Evolutionary conservation across 139 green algal species (phyloP), one percentile per base, ranked within the genome.

Genomic region (Chlamydomonas sphaeroides): DNA sequence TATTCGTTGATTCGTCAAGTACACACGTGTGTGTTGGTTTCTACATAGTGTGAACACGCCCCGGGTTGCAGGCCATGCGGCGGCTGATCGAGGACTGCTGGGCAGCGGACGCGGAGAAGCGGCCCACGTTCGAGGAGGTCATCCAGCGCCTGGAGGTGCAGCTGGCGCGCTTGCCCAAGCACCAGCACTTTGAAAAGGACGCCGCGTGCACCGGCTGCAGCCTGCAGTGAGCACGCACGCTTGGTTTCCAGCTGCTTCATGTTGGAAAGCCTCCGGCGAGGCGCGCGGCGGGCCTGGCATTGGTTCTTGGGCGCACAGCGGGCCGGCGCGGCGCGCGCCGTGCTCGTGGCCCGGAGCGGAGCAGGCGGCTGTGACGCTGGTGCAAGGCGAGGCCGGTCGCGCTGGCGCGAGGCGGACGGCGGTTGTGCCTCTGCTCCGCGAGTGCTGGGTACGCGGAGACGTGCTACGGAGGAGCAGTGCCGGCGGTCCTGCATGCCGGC

Each of bases 11-110:
- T n/a, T n/a, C n/a, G n/a, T n/a, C n/a, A n/a, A n/a, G n/a, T n/a
- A n/a, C n/a, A n/a, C n/a, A n/a, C n/a, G n/a, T n/a, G n/a, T n/a
- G n/a, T n/a, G n/a, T n/a, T n/a, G n/a, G n/a, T n/a, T n/a, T n/a
- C n/a, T n/a, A n/a, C n/a, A n/a, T n/a, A n/a, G n/a, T n/a, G n/a
- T n/a, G n/a, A n/a, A n/a, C n/a, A n/a, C n/a, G n/a, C n/a, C n/a
- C n/a, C n/a, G n/a, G n/a, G n/a, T n/a, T n/a, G 11, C 88, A 90
- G 77, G 66, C 63, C 3, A 80, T 95, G 70, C 82, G 90, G 23
- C 45, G 84, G 51, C 75, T 93, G 53, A 86, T 95, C n/a, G 78
- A 88, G 51, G 59, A 86, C 68, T 94, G 91, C 89, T 95, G 92
- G 92, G 69, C 83, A 5, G 53, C 57, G 5, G 87, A 93, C 83